Percentiles rank a stretch among this genome's conserved stretches.
Evolutionary conservation across 192 early-diverging fungal genomes (phyloP).

Genomic region (Phycomyces nitens): DNA sequence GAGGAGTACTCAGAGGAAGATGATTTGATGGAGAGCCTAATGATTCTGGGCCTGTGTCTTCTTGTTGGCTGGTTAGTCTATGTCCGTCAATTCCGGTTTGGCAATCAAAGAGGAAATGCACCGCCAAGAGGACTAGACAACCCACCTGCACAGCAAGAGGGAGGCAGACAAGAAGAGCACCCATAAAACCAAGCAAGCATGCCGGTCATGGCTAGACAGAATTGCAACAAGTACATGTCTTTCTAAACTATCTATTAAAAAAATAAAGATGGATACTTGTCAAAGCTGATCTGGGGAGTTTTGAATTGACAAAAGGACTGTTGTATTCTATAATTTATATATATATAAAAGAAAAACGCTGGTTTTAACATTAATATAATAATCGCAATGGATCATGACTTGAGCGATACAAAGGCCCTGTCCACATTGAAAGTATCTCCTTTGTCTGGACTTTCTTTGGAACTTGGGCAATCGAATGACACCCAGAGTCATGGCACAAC

Average conservation of each 20-base stretch:
- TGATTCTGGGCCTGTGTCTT: conserved; percentile 50
- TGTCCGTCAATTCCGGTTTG: conserved; percentile 54
- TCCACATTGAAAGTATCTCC: conserved; percentile 4
- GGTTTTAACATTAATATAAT: too few species aligned
- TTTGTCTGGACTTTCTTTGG: conserved; percentile 6
- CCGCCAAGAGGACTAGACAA: background rate
- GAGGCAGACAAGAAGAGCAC: background rate
- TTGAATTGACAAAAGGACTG: too few species aligned
- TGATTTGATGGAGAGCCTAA: conserved; percentile 35
- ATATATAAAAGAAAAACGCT: too few species aligned
- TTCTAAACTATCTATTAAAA: background rate
- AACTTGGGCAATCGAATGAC: conserved; percentile 25
- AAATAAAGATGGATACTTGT: background rate
- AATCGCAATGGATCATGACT: too few species aligned
- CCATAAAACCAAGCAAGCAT: background rate
- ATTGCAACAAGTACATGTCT: background rate
- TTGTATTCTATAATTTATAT: too few species aligned
- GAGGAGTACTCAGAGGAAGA: conserved; percentile 46
- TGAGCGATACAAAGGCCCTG: conserved; percentile 4
- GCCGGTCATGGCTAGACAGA: background rate
- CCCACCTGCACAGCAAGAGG: too few species aligned
- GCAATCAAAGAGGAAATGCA: conserved; percentile 6
- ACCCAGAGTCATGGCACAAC: conserved; percentile 35
- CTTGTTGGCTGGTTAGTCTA: conserved; percentile 57
- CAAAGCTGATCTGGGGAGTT: too few species aligned